Evolutionary conservation across 2,329 filamentous ascomycete genomes (phyloP), one percentile per base, ranked within the genome.

Genomic region (Parasarocladium wereldwijsianum): DNA sequence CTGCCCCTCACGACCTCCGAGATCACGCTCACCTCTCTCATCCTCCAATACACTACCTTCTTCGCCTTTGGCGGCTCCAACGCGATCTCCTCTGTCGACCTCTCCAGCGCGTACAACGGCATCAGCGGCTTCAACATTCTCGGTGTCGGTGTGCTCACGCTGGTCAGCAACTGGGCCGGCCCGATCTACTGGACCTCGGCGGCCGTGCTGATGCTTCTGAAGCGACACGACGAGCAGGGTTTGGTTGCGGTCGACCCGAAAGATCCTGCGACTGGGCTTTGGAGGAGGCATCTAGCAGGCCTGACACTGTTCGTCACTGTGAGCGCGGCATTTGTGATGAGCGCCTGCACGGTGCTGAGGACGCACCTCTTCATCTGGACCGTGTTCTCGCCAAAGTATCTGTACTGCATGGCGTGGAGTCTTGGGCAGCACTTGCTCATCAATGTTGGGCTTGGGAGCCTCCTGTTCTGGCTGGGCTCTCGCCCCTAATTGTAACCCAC

Each of bases 321-420:
- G 2, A 73, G 72, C 38, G 54, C 82, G 31, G 54, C 72, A 3
- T 77, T 73, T 26, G 77, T 94, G 15, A 96, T 96, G 87, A 71
- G 67, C 10, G 85, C 87, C 11, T 98, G 90, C 51, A 85, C 80
- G 27, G 63, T 70, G 6, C 52, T 98, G 46, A 64, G 87, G 40
- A 84, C 82, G 17, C 90, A 98, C 61, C 53, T 98, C 34, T 98
- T 98, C 49, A 86, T 98, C 37, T 98, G 90, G 90, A 96, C 87
- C 1, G 90, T 98, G 8, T 98, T 98, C 52, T 93, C 83, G 39
- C 90, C 90, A 0, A 98, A 96, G 53, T 96, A 86, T 51, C 57
- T 98, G 40, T 98, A 93, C 50, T 81, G 75, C 38, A 78, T 90
- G 63, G 84, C 79, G 10, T 98, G 90, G 92, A 74, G 70, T 37